Conservation (phyloP, 2,329 filamentous ascomycete species). For the Phaeosphaeriaceae sp. region DNA sequence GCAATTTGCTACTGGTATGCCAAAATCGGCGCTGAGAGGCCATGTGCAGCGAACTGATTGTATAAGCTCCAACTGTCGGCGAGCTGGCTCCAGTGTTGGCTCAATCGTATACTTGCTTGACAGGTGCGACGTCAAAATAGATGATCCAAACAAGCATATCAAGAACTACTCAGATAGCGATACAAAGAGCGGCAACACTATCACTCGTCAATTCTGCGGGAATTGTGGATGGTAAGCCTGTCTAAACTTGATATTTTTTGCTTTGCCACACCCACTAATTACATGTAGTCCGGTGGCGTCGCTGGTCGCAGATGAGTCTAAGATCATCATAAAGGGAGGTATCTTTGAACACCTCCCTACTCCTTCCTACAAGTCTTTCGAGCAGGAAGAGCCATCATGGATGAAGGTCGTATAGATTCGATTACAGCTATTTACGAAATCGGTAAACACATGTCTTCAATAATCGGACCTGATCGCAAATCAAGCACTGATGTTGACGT, state of each 20-base stretch:
- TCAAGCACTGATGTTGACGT: no score
- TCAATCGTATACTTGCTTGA: slow-evolving; percentile 33
- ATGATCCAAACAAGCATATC: slow-evolving; percentile 26
- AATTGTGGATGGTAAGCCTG: slow-evolving; percentile 35
- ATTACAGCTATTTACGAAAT: slow-evolving; percentile 23
- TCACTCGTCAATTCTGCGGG: slow-evolving; percentile 37
- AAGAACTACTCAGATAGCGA: slow-evolving; percentile 37
- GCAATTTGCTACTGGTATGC: slow-evolving; percentile 40
- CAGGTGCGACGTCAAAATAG: slow-evolving; percentile 23
- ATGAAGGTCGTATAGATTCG: slow-evolving; percentile 14
- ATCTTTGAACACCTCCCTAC: slow-evolving; percentile 31
- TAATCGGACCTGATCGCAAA: no score
- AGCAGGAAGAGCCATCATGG: slow-evolving; percentile 32
- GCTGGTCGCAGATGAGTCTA: slow-evolving; percentile 15
- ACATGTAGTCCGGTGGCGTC: slow-evolving; percentile 29
- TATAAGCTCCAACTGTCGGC: slow-evolving; percentile 38
- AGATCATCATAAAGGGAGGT: slow-evolving; percentile 34
- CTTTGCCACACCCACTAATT: slow-evolving; percentile 1
- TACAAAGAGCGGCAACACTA: slow-evolving; percentile 35
- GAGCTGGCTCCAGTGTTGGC: slow-evolving; percentile 29
- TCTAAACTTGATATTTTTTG: background rate
- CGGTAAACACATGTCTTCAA: no score
- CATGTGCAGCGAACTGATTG: background rate
- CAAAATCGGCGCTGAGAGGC: no score
- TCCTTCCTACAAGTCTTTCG: slow-evolving; percentile 23